Evolutionary conservation across 2,329 filamentous ascomycete species (phyloP).

Genomic region (Dothiorella sarmentorum): DNA sequence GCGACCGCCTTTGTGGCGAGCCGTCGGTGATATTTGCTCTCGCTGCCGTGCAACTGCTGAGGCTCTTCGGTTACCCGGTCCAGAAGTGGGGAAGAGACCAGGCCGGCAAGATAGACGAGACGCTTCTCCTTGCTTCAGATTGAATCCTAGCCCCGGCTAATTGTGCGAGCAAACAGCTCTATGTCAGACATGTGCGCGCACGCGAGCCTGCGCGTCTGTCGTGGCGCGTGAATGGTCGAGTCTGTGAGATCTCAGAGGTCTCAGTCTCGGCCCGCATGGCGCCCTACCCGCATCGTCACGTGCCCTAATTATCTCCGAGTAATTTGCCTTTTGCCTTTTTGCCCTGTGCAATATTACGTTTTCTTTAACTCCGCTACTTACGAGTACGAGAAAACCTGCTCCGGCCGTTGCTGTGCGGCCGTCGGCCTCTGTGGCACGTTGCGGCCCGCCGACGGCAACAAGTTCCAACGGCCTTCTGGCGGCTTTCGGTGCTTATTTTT

Average conservation of each 20-base stretch:
- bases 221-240: too few species aligned
- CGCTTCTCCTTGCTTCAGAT: conserved; percentile 16
- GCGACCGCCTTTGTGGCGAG: conserved; percentile 17
- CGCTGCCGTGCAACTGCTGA: conserved; percentile 18
- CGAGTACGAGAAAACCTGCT: conserved; percentile 3
- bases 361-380: neutral
- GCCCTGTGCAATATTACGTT: conserved; percentile 6
- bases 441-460: conserved; percentile 2
- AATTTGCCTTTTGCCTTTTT: conserved; percentile 16
- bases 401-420: conserved; percentile 5
- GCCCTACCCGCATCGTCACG: conserved; percentile 3
- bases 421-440: neutral
- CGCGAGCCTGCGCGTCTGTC: neutral
- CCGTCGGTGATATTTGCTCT: conserved; percentile 6
- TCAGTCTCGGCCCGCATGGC: conserved; percentile 9
- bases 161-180: conserved; percentile 1
- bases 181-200: neutral
- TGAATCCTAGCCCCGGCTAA: neutral
- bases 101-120: conserved; percentile 16
- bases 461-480: conserved; percentile 10
- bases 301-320: conserved; percentile 4
- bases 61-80: conserved; percentile 19
- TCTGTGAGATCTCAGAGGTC: neutral
- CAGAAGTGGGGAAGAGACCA: conserved; percentile 14
- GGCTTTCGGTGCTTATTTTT: neutral